Evolutionary conservation across 192 early-diverging fungal species (phyloP).

Genomic region (Coemansia sp.): DNA sequence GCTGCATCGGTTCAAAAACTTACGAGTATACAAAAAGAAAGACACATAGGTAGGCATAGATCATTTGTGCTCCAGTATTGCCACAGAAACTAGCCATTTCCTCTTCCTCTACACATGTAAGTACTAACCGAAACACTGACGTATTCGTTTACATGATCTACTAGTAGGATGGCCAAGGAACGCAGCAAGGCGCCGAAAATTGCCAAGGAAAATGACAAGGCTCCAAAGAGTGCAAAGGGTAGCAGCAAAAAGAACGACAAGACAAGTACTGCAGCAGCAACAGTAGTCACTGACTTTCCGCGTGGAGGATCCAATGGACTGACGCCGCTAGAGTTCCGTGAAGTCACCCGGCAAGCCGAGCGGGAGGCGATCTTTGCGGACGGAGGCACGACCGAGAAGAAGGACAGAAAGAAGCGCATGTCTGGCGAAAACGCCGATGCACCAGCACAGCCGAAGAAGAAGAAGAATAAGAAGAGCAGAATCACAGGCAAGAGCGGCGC

Average conservation of each 20-base stretch:
- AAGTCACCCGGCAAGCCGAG: conserved; percentile 73
- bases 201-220: conserved; percentile 1
- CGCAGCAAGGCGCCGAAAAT: conserved; percentile 2
- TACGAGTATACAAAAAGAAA: neutral
- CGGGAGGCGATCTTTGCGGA: conserved; percentile 63
- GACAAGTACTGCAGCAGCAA: conserved; percentile 16
- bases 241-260: conserved; percentile 19
- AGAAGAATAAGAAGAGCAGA: conserved; percentile 57
- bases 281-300: conserved; percentile 68
- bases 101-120: neutral
- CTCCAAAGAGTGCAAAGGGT: conserved; percentile 8
- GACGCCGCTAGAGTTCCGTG: conserved; percentile 82
- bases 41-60: neutral
- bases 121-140: neutral
- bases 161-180: conserved; percentile 1
- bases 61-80: neutral
- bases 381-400: conserved; percentile 40
- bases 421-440: conserved; percentile 25
- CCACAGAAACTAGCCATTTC: neutral
- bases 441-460: conserved; percentile 50
- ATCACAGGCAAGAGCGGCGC: conserved; percentile 3
- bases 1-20: neutral
- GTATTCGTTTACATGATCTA: neutral
- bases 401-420: conserved; percentile 61
- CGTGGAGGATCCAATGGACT: conserved; percentile 78